Percentiles rank a stretch among this genome's conserved stretches.
Conservation (phyloP, 495 filamentous ascomycete species). For the Sordaria brevicollis region DNA sequence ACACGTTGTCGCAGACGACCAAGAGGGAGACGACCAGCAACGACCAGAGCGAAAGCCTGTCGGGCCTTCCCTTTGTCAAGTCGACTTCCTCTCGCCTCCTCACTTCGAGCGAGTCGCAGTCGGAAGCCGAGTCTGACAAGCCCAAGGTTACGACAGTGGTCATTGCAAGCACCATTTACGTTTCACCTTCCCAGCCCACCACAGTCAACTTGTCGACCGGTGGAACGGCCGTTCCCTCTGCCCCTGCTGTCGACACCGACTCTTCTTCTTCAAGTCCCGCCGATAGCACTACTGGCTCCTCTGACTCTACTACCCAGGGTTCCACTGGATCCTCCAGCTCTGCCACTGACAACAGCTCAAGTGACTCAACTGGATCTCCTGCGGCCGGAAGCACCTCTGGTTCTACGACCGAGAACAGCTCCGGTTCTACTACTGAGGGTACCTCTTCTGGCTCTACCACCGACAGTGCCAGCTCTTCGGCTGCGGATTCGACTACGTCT, state of each 20-base stretch:
- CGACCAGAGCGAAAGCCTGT: constrained; percentile 18
- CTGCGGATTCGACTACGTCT: neutral
- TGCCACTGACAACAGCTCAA: neutral
- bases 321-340: neutral
- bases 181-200: constrained; percentile 5
- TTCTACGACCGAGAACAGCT: neutral
- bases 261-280: neutral
- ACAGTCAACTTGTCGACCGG: neutral
- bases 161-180: constrained; percentile 16
- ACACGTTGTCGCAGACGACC: constrained; percentile 10
- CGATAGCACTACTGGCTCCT: neutral
- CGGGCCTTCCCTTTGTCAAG: neutral
- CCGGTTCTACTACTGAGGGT: neutral
- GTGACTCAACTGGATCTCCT: neutral
- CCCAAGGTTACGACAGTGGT: constrained; percentile 16
- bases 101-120: neutral
- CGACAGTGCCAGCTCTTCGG: neutral
- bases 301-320: neutral
- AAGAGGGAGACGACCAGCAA: constrained; percentile 21
- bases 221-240: neutral
- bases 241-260: neutral
- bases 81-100: neutral
- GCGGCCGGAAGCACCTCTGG: neutral
- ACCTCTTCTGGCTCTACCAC: neutral
- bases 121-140: neutral